A percentile compares a stretch with the other conserved stretches of the same genome.
These are phyloP conservation scores for Aquanectria penicillioides DNA, from an alignment of 2,329 filamentous ascomycete genomes.

Conservation along the genomic window DNA sequence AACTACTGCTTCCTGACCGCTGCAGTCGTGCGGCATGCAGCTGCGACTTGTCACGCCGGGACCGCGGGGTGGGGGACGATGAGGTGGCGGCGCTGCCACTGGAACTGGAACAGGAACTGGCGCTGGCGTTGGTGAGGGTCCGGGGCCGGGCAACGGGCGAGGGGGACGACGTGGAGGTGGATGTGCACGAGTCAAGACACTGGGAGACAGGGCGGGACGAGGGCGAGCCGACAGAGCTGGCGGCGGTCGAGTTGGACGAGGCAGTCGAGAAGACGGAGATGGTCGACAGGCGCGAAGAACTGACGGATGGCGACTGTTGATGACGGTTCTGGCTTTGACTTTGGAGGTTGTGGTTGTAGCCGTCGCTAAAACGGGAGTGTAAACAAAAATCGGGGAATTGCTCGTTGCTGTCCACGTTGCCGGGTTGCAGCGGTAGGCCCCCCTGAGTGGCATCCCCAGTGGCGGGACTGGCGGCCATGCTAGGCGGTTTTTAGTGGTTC, in stretches of 20 bases:
- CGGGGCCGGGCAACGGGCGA: constrained; percentile 32
- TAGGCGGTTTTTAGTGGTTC: constrained; percentile 26
- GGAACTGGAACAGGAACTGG: constrained; percentile 36
- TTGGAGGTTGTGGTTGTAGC: constrained; percentile 22
- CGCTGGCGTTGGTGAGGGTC: constrained; percentile 32
- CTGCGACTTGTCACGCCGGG: constrained; percentile 58
- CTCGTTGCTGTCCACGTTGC: constrained; percentile 50
- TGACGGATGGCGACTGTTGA: constrained; percentile 37
- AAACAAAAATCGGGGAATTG: constrained; percentile 57
- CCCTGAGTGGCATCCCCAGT: constrained; percentile 36
- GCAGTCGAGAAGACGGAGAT: constrained; percentile 34
- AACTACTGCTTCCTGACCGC: constrained; percentile 54
- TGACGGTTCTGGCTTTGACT: constrained; percentile 11
- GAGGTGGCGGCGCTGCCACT: constrained; percentile 32
- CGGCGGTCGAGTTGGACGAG: constrained; percentile 28
- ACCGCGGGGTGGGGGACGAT: constrained; percentile 48
- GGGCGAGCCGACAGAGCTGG: constrained; percentile 36
- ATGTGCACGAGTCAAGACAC: constrained; percentile 28
- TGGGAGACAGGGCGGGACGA: constrained; percentile 34
- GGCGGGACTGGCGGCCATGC: constrained; percentile 31
- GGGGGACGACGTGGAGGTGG: constrained; percentile 19
- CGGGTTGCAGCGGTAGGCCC: constrained; percentile 45
- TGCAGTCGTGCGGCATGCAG: constrained; percentile 60
- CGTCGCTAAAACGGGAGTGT: constrained; percentile 39
- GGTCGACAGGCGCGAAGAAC: constrained; percentile 38